Conservation (phyloP, 331 rosid genomes). For the Pyrus hybrid region DNA sequence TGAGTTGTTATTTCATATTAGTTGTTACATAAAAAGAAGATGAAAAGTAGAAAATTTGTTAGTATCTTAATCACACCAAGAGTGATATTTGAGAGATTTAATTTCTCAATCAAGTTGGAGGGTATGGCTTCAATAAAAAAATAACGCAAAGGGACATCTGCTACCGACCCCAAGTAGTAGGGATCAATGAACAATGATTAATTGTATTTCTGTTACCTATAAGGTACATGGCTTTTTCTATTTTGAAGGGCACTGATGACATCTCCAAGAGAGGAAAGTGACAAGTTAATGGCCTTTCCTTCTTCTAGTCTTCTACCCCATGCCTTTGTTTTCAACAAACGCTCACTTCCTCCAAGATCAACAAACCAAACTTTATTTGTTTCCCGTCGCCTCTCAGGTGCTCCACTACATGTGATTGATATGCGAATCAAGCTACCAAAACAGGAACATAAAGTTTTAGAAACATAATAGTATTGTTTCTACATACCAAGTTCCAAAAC, state of each 20-base stretch:
- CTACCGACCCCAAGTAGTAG: neutral
- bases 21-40: neutral
- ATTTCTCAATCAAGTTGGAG: neutral
- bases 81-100: neutral
- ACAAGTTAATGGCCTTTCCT: constrained; percentile 41
- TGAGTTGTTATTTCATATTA: neutral
- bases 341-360: constrained; percentile 41
- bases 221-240: constrained; percentile 26
- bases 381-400: constrained; percentile 29
- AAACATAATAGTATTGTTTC: neutral
- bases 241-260: constrained; percentile 34
- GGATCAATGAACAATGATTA: neutral
- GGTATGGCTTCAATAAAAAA: neutral
- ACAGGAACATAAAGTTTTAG: neutral
- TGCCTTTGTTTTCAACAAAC: constrained; percentile 34
- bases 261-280: constrained; percentile 39
- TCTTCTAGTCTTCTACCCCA: constrained; percentile 34
- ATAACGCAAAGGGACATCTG: neutral
- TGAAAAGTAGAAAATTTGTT: neutral
- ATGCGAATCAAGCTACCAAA: constrained; percentile 34
- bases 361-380: constrained; percentile 34
- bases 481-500: neutral
- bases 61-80: neutral
- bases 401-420: constrained; percentile 23
- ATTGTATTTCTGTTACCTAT: constrained; percentile 17